Percentiles rank a stretch among this genome's conserved stretches.
Conservation (phyloP, 169 alveolate genomes). For the Eimeria acervulina region DNA sequence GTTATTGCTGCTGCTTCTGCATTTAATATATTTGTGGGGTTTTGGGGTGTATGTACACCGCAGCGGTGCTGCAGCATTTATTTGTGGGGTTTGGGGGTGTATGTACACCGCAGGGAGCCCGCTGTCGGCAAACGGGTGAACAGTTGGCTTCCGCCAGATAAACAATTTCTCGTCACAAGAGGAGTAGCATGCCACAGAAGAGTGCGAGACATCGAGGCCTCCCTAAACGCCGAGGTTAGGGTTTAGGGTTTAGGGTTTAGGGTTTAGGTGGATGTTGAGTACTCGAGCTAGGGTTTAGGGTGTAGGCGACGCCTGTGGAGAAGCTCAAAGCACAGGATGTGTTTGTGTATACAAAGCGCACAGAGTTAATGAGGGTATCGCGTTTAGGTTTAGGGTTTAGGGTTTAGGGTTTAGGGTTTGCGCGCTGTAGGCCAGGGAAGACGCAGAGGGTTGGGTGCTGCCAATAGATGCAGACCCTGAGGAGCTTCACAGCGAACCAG, state of each 20-base stretch:
- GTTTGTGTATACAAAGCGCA: neutral
- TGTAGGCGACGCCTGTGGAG: neutral
- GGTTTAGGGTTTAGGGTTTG: constrained; percentile 25
- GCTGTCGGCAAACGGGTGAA: constrained; percentile 81
- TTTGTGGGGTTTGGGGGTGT: neutral
- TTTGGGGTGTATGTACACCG: neutral
- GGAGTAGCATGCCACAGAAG: constrained; percentile 90
- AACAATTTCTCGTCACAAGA: constrained; percentile 90
- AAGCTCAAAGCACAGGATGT: neutral
- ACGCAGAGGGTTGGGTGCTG: constrained; percentile 35
- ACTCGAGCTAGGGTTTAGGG: neutral
- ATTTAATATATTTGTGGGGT: neutral
- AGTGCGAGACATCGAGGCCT: constrained; percentile 86
- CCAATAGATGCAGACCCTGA: constrained; percentile 29
- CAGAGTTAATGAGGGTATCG: neutral
- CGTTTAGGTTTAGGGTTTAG: constrained; percentile 46
- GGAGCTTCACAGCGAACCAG: neutral
- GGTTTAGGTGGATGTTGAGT: no score
- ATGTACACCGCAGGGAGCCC: constrained; percentile 41
- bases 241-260: neutral
- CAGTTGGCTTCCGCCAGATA: constrained; percentile 91
- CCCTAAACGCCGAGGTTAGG: constrained; percentile 70
- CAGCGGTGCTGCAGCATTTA: no score
- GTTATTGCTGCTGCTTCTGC: neutral
- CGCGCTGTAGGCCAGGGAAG: constrained; percentile 45